Conservation (phyloP, 2,329 filamentous ascomycete species). For the Colletotrichum gigasporum region DNA sequence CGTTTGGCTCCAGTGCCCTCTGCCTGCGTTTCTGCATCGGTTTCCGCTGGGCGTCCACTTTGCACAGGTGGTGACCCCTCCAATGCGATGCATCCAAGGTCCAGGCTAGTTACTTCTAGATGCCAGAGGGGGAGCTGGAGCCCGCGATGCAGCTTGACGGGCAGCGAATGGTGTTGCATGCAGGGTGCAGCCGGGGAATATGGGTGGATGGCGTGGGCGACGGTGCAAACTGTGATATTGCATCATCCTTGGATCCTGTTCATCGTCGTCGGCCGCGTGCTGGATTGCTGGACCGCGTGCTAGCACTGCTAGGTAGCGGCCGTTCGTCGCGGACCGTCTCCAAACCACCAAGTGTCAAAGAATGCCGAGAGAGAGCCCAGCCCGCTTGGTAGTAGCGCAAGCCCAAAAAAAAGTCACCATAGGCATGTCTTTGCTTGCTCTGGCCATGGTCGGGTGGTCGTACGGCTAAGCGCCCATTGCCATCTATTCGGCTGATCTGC, state of each 20-base stretch:
- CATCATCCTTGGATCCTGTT: not conserved
- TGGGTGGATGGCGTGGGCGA: conserved; percentile 7
- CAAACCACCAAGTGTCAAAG: conserved; percentile 25
- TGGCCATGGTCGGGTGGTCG: conserved; percentile 19
- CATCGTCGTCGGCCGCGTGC: not conserved
- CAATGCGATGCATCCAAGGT: too few relatives aligned
- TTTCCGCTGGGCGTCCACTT: too few relatives aligned
- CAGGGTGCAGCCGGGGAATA: conserved; percentile 18
- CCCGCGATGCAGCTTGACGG: conserved; percentile 16
- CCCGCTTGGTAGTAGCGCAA: not conserved
- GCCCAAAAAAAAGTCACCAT: conserved; percentile 3
- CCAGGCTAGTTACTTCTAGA: too few relatives aligned
- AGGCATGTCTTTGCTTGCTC: conserved; percentile 7
- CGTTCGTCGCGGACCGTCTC: conserved; percentile 15
- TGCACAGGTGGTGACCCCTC: too few relatives aligned
- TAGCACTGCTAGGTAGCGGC: not conserved
- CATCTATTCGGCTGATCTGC: conserved; percentile 23
- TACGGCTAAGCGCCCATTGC: conserved; percentile 24
- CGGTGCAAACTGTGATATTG: conserved; percentile 14
- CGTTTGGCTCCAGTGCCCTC: too few relatives aligned
- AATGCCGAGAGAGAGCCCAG: conserved; percentile 7
- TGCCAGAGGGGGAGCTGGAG: conserved; percentile 19
- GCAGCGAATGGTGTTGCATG: conserved; percentile 13
- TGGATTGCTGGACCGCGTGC: not conserved
- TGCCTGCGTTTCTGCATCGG: not conserved